Evolutionary conservation across 192 early-diverging fungal genomes (phyloP).

Genomic region (Allomyces arbusculus): DNA sequence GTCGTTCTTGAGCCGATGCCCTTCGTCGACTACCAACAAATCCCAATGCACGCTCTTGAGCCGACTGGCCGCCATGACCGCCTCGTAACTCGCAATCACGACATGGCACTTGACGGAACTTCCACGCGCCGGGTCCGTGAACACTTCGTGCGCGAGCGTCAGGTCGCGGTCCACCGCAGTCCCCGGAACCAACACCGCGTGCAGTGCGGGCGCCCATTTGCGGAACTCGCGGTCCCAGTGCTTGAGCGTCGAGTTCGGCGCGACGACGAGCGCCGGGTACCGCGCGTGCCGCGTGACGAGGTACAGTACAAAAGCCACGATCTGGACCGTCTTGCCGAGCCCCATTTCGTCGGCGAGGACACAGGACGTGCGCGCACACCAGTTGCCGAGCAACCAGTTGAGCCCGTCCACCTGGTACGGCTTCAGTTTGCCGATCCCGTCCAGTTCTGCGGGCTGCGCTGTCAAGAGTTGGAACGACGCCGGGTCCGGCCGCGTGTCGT

Average conservation of each 20-base stretch:
- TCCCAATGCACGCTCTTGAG: slow-evolving; percentile 36
- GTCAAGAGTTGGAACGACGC: neutral
- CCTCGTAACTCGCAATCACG: slow-evolving; percentile 42
- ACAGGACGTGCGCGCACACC: slow-evolving; percentile 15
- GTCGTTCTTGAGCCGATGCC: slow-evolving; percentile 58
- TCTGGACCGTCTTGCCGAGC: slow-evolving; percentile 55
- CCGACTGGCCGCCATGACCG: slow-evolving; percentile 14
- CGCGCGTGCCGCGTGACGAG: slow-evolving; percentile 21
- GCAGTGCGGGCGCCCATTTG: slow-evolving; percentile 44
- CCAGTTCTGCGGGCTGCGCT: slow-evolving; percentile 6
- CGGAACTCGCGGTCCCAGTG: slow-evolving; percentile 54
- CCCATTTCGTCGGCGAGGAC: slow-evolving; percentile 68
- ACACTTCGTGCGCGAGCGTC: slow-evolving; percentile 30
- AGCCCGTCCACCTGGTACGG: slow-evolving; percentile 44
- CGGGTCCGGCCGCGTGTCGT: neutral
- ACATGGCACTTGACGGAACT: slow-evolving; percentile 41
- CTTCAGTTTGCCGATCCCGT: slow-evolving; percentile 28
- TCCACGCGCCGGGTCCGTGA: slow-evolving; percentile 8
- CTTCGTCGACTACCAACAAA: slow-evolving; percentile 49
- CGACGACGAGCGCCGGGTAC: slow-evolving; percentile 47
- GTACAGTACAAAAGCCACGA: slow-evolving; percentile 31
- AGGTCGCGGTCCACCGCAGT: slow-evolving; percentile 16
- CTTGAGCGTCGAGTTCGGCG: slow-evolving; percentile 36
- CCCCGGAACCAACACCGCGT: slow-evolving; percentile 34
- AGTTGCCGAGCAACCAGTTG: slow-evolving; percentile 7